A percentile compares a stretch with the other conserved stretches of the same genome.
phyloP scores from a whole-genome alignment of 257 asterid genomes.

The Verbena officinalis region DNA sequence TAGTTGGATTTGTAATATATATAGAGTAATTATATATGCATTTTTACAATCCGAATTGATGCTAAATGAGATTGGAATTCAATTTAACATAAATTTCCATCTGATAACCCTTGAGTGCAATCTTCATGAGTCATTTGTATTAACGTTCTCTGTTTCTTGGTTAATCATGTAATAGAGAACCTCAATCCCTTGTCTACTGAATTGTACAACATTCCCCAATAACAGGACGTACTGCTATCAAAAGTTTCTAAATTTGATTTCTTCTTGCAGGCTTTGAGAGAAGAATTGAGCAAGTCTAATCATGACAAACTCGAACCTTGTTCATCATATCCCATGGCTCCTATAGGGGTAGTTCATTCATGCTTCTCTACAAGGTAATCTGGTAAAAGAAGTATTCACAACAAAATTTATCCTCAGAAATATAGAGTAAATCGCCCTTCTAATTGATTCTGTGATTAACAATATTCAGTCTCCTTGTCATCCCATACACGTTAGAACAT shows the following conservation, averaged over 20 bases:
- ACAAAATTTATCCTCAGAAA: too few relatives aligned
- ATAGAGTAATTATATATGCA: neutral
- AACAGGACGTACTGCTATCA: neutral
- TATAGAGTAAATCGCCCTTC: too few relatives aligned
- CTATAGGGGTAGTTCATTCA: slow-evolving; percentile 73
- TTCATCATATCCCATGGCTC: slow-evolving; percentile 85
- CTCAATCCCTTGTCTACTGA: neutral
- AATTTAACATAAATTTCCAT: neutral
- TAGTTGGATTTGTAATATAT: neutral
- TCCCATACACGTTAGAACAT: neutral
- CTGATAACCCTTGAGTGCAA: neutral
- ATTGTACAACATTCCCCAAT: neutral
- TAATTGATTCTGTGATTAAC: too few relatives aligned
- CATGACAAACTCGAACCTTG: slow-evolving; percentile 37
- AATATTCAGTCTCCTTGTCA: neutral
- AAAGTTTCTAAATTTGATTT: neutral
- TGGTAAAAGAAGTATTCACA: neutral
- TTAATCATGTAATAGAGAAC: slow-evolving; percentile 11
- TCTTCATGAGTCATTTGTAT: neutral
- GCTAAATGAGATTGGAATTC: neutral
- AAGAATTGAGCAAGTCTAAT: slow-evolving; percentile 51
- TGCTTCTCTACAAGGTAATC: slow-evolving; percentile 90
- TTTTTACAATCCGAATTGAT: slow-evolving; percentile 2
- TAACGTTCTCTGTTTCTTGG: slow-evolving; percentile 13
- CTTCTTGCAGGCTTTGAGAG: slow-evolving; percentile 65